These are phyloP conservation scores for Hericium erinaceus DNA, from an alignment of 768 basidiomycete genomes.

Conservation along the genomic window DNA sequence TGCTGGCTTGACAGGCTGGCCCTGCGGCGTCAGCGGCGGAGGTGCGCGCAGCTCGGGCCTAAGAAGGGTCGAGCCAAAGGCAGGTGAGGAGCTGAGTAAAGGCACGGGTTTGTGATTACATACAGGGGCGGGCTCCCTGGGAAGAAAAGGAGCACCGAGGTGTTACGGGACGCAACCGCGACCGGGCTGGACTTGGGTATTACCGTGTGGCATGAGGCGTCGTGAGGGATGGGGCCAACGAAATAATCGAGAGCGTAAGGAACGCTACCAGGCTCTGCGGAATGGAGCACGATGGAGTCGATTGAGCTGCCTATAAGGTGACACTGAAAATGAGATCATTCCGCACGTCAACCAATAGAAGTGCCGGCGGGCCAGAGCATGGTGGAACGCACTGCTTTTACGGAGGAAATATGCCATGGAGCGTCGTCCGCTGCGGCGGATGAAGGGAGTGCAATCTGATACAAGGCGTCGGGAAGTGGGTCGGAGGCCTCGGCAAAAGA, in stretches of 20 bases:
- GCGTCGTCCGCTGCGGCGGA: slow-evolving; percentile 32
- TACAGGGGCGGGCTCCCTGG: slow-evolving; percentile 51
- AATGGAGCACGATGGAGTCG: slow-evolving; percentile 51
- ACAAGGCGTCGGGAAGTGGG: slow-evolving; percentile 37
- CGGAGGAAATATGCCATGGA: slow-evolving; percentile 50
- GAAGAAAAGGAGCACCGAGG: slow-evolving; percentile 38
- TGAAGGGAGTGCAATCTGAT: slow-evolving; percentile 61
- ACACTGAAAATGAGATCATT: slow-evolving; percentile 39
- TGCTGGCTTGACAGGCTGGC: slow-evolving; percentile 47
- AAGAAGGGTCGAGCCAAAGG: not conserved
- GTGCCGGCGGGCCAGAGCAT: slow-evolving; percentile 4
- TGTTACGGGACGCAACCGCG: slow-evolving; percentile 30
- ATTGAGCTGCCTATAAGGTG: slow-evolving; percentile 45
- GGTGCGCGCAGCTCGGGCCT: slow-evolving; percentile 66
- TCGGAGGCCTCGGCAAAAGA: slow-evolving; percentile 29
- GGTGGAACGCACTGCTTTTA: slow-evolving; percentile 43
- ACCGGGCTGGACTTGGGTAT: not conserved
- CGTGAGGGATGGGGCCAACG: slow-evolving; percentile 54
- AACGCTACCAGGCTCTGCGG: slow-evolving; percentile 28
- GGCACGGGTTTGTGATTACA: slow-evolving; percentile 14
- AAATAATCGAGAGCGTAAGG: slow-evolving; percentile 71
- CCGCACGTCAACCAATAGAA: not conserved
- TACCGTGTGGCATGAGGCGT: slow-evolving; percentile 49
- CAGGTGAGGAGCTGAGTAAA: no score
- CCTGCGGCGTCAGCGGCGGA: slow-evolving; percentile 56